phyloP scores from a whole-genome alignment of 78 protist species.

The Dictyostelium citrinum region DNA sequence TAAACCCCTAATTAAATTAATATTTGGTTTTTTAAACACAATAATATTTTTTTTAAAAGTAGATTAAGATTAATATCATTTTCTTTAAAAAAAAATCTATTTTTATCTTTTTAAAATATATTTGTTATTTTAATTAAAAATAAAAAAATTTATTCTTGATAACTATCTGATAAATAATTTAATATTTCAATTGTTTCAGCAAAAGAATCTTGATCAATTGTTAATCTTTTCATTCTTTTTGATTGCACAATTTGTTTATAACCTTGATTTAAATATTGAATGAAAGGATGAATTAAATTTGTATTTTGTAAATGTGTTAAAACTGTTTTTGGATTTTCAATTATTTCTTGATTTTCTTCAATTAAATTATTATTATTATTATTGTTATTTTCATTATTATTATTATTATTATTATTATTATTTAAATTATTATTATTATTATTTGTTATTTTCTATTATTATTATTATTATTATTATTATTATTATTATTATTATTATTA shows the following conservation, averaged over 20 bases:
- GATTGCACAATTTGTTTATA: neutral
- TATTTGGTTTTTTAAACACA: too few relatives aligned
- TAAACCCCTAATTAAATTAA: too few relatives aligned
- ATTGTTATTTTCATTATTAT: neutral
- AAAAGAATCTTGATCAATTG: conserved; percentile 1
- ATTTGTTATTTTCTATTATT: neutral
- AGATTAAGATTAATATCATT: too few relatives aligned
- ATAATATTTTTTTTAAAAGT: too few relatives aligned
- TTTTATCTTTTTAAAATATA: too few relatives aligned
- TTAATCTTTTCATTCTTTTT: conserved; percentile 10
- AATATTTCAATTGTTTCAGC: neutral
- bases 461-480: neutral
- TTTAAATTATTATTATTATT: neutral
- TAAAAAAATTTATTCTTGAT: neutral
- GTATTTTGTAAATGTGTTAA: conserved; percentile 16
- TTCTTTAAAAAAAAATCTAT: too few relatives aligned
- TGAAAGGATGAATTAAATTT: neutral
- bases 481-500: neutral
- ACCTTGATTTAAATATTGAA: neutral
- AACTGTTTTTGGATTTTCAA: conserved; percentile 9
- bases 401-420: neutral
- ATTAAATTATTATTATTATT: neutral
- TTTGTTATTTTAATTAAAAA: too few relatives aligned
- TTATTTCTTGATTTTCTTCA: neutral
- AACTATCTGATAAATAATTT: conserved; percentile 7